A percentile compares a stretch with the other conserved stretches of the same genome.
phyloP scores from a whole-genome alignment of 2,329 filamentous ascomycete genomes.

The Alternaria brassicae region DNA sequence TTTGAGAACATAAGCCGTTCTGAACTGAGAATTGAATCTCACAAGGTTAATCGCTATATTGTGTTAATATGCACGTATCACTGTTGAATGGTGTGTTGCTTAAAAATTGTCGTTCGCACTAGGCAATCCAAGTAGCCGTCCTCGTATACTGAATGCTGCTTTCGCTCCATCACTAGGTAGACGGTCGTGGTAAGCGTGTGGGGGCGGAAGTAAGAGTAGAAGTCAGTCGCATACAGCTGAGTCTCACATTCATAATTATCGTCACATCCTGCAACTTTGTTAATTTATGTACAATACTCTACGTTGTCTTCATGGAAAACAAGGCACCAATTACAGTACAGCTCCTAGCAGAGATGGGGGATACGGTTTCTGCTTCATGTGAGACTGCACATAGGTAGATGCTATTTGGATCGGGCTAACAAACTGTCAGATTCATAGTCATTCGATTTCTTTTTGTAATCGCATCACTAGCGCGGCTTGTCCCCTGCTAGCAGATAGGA shows the following conservation, averaged over 20 bases:
- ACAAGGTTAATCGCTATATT: background rate
- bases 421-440: too few species aligned
- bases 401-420: too few species aligned
- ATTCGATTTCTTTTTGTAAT: constrained; percentile 44
- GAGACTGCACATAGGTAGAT: background rate
- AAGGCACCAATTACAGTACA: background rate
- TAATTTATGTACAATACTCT: constrained; percentile 21
- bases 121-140: background rate
- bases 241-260: constrained; percentile 19
- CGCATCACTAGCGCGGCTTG: constrained; percentile 33
- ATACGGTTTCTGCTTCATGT: background rate
- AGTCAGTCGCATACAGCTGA: constrained; percentile 22
- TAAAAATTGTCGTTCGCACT: background rate
- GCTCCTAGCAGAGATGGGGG: background rate
- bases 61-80: background rate
- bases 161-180: background rate
- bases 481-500: constrained; percentile 20
- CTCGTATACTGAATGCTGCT: background rate
- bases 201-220: too few species aligned
- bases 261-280: constrained; percentile 26
- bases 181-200: background rate
- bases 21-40: constrained; percentile 1
- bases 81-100: background rate
- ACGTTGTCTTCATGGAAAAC: background rate
- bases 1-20: constrained; percentile 4